Conservation (phyloP, 139 green algal species). For the Tetradesmus obliquus region DNA sequence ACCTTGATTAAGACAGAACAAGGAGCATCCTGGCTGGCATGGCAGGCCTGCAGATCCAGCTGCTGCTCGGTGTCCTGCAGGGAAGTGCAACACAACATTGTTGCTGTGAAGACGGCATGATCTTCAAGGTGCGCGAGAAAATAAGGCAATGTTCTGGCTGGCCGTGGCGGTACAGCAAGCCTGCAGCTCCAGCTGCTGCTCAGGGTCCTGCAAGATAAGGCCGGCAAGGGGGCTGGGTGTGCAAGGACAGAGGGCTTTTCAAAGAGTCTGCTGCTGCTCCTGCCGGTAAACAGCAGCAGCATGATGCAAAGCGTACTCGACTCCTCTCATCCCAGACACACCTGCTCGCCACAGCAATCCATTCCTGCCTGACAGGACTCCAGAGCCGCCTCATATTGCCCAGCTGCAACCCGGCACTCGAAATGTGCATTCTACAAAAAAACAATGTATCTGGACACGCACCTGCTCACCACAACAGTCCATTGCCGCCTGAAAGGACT, state of each 20-base stretch:
- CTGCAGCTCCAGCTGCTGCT: slow-evolving; percentile 27
- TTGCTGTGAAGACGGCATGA: too few species aligned
- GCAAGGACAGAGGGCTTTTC: too few species aligned
- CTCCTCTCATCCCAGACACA: too few species aligned
- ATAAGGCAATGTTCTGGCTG: too few species aligned
- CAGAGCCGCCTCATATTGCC: not conserved
- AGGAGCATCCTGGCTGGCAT: not conserved
- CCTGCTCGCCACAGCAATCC: not conserved
- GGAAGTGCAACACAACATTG: too few species aligned
- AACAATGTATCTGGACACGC: not conserved
- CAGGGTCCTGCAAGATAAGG: not conserved
- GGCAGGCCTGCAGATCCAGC: slow-evolving; percentile 21
- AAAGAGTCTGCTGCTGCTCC: too few species aligned
- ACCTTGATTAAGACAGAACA: not conserved
- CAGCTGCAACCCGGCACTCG: not conserved
- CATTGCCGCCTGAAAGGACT: not conserved
- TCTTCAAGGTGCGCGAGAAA: too few species aligned
- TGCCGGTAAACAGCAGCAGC: too few species aligned
- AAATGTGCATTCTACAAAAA: too few species aligned
- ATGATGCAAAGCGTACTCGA: too few species aligned
- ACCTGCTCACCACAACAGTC: not conserved
- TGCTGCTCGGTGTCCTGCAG: not conserved
- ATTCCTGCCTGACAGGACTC: not conserved
- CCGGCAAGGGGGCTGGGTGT: too few species aligned
- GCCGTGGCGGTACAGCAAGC: too few species aligned